These are phyloP conservation scores for Spergularia azorica DNA, from an alignment of 179 eudicot species.

Conservation along the genomic window DNA sequence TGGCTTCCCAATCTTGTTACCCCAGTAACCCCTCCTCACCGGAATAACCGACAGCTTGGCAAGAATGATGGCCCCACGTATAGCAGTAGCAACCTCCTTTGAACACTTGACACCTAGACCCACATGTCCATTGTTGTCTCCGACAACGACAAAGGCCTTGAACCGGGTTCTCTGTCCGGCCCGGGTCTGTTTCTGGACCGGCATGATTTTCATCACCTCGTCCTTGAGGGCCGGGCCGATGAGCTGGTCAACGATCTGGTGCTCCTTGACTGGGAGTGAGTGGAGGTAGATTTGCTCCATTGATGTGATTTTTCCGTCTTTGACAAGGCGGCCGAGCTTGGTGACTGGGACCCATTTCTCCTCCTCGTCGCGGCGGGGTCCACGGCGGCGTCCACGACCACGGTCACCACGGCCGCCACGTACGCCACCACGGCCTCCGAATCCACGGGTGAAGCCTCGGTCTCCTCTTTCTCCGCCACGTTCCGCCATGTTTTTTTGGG, in stretches of 20 bases:
- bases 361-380: conserved; percentile 60
- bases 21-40: conserved; percentile 74
- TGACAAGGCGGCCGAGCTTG: conserved; percentile 63
- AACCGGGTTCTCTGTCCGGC: conserved; percentile 75
- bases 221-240: conserved; percentile 54
- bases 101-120: conserved; percentile 73
- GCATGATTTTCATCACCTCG: conserved; percentile 83
- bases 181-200: conserved; percentile 75
- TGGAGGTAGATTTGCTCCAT: conserved; percentile 69
- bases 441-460: conserved; percentile 16
- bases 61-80: conserved; percentile 60
- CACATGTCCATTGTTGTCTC: conserved; percentile 62
- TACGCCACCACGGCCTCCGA: conserved; percentile 42
- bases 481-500: conserved; percentile 35
- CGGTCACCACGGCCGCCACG: conserved; percentile 43
- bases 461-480: conserved; percentile 43
- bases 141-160: conserved; percentile 80
- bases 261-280: conserved; percentile 70
- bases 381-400: conserved; percentile 54
- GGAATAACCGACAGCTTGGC: conserved; percentile 70
- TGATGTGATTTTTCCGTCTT: conserved; percentile 45
- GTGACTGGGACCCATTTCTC: conserved; percentile 69
- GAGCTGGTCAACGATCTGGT: conserved; percentile 58
- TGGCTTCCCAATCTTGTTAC: conserved; percentile 69
- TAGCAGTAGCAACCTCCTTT: conserved; percentile 73